A percentile compares a stretch with the other conserved stretches of the same genome.
Evolutionary conservation across 2,329 filamentous ascomycete genomes (phyloP).

Genomic region (Venturia effusa): DNA sequence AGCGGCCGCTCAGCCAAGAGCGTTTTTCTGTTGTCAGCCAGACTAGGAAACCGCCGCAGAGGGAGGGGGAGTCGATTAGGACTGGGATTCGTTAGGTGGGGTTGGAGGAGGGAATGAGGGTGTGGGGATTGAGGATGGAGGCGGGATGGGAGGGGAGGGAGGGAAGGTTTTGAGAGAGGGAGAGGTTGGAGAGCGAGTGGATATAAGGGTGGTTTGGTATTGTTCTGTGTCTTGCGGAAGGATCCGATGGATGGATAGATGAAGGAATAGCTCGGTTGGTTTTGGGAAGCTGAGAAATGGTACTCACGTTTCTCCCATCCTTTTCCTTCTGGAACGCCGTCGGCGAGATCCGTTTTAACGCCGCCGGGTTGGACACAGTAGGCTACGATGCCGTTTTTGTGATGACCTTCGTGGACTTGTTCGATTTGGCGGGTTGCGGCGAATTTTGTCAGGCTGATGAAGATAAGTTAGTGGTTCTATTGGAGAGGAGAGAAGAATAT

Average conservation of each 20-base stretch:
- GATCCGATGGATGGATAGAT: neutral
- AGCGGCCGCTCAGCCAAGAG: slow-evolving; percentile 7
- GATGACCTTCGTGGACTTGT: slow-evolving; percentile 33
- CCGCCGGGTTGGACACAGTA: slow-evolving; percentile 21
- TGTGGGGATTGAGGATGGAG: too few species aligned
- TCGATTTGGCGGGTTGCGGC: slow-evolving; percentile 22
- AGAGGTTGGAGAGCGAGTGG: neutral
- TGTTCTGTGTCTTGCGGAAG: too few species aligned
- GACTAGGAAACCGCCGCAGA: slow-evolving; percentile 3
- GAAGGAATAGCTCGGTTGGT: neutral
- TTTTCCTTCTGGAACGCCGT: slow-evolving; percentile 6
- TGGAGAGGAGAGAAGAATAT: neutral
- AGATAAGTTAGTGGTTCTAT: too few species aligned
- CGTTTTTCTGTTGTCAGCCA: slow-evolving; percentile 10
- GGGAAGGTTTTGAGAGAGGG: neutral
- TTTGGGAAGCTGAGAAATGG: neutral
- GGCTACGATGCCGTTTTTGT: slow-evolving; percentile 17
- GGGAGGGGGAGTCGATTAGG: slow-evolving; percentile 4
- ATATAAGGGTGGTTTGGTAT: neutral
- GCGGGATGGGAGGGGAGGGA: too few species aligned
- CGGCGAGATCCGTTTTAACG: slow-evolving; percentile 16
- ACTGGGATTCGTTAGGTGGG: neutral
- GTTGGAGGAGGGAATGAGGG: too few species aligned
- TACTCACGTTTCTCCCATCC: slow-evolving; percentile 9
- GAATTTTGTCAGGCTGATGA: slow-evolving; percentile 8